phyloP scores from a whole-genome alignment of 306 rosid genomes.

The Echinosophora koreensis region DNA sequence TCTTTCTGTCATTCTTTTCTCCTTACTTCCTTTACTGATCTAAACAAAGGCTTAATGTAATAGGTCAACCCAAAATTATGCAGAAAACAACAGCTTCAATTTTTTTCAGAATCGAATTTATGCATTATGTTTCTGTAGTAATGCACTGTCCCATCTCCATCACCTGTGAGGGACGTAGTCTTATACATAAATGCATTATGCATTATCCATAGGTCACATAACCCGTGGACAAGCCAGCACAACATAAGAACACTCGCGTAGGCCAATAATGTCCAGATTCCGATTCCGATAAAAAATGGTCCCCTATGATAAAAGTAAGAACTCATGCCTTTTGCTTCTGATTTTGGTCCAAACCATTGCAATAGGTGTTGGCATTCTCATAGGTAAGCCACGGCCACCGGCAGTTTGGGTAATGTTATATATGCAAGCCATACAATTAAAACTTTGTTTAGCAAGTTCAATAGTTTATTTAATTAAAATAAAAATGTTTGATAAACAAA shows the following conservation, averaged over 20 bases:
- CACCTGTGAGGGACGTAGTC: slow-evolving; percentile 40
- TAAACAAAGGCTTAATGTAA: too few relatives aligned
- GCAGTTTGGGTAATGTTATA: not conserved
- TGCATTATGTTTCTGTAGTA: slow-evolving; percentile 16
- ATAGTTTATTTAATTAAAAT: too few relatives aligned
- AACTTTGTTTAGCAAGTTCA: too few relatives aligned
- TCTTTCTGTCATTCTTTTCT: too few relatives aligned
- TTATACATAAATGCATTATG: slow-evolving; percentile 51
- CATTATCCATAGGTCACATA: slow-evolving; percentile 52
- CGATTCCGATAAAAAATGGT: slow-evolving; percentile 40
- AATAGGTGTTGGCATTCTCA: slow-evolving; percentile 16
- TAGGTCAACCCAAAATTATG: not conserved
- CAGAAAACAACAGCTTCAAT: not conserved
- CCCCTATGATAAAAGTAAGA: slow-evolving; percentile 18
- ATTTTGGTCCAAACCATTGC: slow-evolving; percentile 39
- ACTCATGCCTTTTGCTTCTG: slow-evolving; percentile 6
- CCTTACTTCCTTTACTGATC: too few relatives aligned
- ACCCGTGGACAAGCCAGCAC: slow-evolving; percentile 14
- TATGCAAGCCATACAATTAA: slow-evolving; percentile 5
- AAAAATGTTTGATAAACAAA: too few relatives aligned
- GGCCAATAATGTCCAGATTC: slow-evolving; percentile 36
- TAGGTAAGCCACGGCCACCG: not conserved
- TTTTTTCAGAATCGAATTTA: not conserved
- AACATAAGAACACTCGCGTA: not conserved
- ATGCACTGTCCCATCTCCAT: slow-evolving; percentile 44